Percentiles rank a stretch among this genome's conserved stretches.
Evolutionary conservation across 148 eudicot species (phyloP).

Genomic region (Vaccinium macrocarpon): DNA sequence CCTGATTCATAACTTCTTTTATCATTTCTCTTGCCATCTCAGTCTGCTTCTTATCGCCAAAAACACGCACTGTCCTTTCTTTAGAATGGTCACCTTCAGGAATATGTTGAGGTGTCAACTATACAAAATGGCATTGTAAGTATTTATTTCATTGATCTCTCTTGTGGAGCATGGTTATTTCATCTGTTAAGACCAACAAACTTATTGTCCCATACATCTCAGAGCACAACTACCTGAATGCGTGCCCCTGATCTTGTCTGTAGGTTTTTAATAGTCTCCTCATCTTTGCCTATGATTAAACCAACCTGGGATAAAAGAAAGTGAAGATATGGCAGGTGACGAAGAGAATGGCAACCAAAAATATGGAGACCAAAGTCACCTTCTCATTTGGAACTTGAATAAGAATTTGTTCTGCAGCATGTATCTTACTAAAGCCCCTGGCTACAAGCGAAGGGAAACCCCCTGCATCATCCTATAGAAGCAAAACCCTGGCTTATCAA

Average conservation of each 20-base stretch:
- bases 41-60: constrained; percentile 85
- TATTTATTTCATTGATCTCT: neutral
- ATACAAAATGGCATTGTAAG: constrained; percentile 20
- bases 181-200: neutral
- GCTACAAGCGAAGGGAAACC: constrained; percentile 97
- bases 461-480: constrained; percentile 89
- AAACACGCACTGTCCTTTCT: constrained; percentile 79
- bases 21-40: constrained; percentile 88
- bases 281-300: constrained; percentile 86
- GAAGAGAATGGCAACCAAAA: neutral
- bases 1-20: constrained; percentile 97
- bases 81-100: constrained; percentile 71
- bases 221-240: constrained; percentile 65
- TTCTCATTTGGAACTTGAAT: constrained; percentile 91
- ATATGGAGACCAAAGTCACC: constrained; percentile 31
- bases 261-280: constrained; percentile 83
- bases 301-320: constrained; percentile 61
- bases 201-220: neutral
- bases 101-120: constrained; percentile 77
- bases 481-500: neutral
- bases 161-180: neutral
- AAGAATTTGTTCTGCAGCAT: constrained; percentile 68
- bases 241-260: constrained; percentile 97
- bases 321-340: neutral
- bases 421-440: constrained; percentile 64